Base-by-base conservation (phyloP, 805 yeast genomes). In the Ogataea haglerorum region DNA sequence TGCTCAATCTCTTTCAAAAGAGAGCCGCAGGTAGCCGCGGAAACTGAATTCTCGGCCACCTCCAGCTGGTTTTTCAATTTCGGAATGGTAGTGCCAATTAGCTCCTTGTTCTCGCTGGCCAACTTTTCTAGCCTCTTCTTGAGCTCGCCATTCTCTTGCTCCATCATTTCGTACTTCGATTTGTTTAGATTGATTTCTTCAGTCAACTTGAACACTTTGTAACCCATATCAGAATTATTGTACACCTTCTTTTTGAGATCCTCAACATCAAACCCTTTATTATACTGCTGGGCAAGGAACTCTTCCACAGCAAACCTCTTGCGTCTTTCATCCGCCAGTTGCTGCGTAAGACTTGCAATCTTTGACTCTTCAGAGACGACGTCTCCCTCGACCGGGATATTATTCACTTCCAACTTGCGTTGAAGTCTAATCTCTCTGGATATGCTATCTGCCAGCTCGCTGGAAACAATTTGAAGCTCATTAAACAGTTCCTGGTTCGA, bases 231-330 rank as follows among this genome's bases (percentile, higher is more conserved):
- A 4, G 79, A 70, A 45, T 78, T 76, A 43, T 78, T 78, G 50
- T 76, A 75, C 25, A 75, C 71, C 45, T 82, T 56, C 38, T 80
- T 79, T 22, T 80, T 64, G 37, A 13, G 78, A 64, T 36, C 77
- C 69, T 21, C 85, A 7, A 30, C 26, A 81, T 21, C 67, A 57
- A 36, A 65, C 62, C 9, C 79, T 77, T 48, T 73, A 67, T 45
- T 41, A n/a, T 47, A 45, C 33, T 58, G 57, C 26, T 79, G 58
- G 24, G 83, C 54, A 0, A 81, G 75, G 49, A 82, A 80, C 47
- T 83, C 90, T 52, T 85, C 93, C 21, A 87, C 80, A 21, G 82
- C 75, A 48, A 74, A 79, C 38, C 95, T 63, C 41, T 78, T 72
- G 48, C 76, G 66, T 46, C 91, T 68, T 56, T 85, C 91, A 22